phyloP scores from a whole-genome alignment of 805 yeast species.

The Kregervanrija fluxuum region DNA sequence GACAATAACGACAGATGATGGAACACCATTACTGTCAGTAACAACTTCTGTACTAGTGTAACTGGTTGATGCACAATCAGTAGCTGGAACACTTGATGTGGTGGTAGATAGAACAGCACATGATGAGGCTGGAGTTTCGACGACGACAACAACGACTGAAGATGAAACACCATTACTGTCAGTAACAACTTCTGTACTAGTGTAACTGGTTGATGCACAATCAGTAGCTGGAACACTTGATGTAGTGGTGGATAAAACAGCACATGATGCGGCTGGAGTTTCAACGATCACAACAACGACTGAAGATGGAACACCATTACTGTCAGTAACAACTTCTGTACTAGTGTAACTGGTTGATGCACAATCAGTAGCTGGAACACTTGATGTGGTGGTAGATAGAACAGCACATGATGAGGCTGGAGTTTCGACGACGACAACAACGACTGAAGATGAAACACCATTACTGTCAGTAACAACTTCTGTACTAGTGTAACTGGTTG shows the following conservation, averaged over 20 bases:
- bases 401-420: conserved; percentile 1
- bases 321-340: background rate
- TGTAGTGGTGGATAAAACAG: background rate
- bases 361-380: background rate
- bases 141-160: background rate
- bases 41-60: background rate
- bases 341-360: conserved; percentile 1
- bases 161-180: background rate
- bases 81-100: background rate
- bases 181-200: background rate
- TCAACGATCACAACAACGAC: conserved; percentile 2
- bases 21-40: background rate
- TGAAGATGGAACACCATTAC: background rate
- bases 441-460: background rate
- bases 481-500: conserved; percentile 1
- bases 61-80: background rate
- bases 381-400: background rate
- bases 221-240: background rate
- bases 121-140: conserved; percentile 4
- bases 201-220: conserved; percentile 2
- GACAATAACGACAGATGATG: conserved; percentile 1
- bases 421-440: conserved; percentile 4
- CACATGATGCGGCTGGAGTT: conserved; percentile 1
- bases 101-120: background rate
- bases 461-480: background rate